Conservation (phyloP, 2,329 filamentous ascomycete species). For the Aureobasidium melanogenum region DNA sequence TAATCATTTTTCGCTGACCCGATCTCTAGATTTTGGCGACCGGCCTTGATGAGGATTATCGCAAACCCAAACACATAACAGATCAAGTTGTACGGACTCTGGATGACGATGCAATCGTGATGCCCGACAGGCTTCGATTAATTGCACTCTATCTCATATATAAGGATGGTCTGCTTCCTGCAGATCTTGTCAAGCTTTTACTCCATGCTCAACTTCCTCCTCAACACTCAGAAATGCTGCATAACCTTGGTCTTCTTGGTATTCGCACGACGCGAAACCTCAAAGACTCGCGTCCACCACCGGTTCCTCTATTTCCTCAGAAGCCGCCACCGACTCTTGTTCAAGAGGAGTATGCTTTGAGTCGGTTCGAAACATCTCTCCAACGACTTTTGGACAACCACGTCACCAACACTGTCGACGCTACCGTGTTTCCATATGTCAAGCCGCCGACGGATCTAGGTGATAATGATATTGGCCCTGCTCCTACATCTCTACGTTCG, state of each 20-base stretch:
- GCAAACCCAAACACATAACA: constrained; percentile 81
- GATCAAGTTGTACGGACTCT: constrained; percentile 80
- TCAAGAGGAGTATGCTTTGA: constrained; percentile 74
- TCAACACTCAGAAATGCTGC: constrained; percentile 62
- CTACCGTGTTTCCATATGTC: constrained; percentile 38
- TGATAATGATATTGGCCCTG: constrained; percentile 46
- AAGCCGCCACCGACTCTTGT: constrained; percentile 49
- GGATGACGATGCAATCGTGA: constrained; percentile 68
- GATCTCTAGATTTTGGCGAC: constrained; percentile 63
- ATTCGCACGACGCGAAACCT: constrained; percentile 62
- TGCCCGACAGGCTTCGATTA: constrained; percentile 70
- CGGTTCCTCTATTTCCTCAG: constrained; percentile 61
- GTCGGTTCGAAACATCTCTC: constrained; percentile 72
- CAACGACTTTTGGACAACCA: constrained; percentile 77
- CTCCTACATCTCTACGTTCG: constrained; percentile 65
- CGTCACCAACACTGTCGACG: constrained; percentile 32
- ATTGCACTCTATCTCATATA: constrained; percentile 81
- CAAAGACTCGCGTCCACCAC: constrained; percentile 64
- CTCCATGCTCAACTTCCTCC: constrained; percentile 71
- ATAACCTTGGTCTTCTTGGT: constrained; percentile 75
- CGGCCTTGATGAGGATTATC: constrained; percentile 83
- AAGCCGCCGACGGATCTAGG: constrained; percentile 51
- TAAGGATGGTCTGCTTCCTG: constrained; percentile 71
- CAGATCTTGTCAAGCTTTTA: constrained; percentile 77
- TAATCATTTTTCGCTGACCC: constrained; percentile 11